phyloP scores from a whole-genome alignment of 345 rosid genomes.

The Eutrema yunnanense region DNA sequence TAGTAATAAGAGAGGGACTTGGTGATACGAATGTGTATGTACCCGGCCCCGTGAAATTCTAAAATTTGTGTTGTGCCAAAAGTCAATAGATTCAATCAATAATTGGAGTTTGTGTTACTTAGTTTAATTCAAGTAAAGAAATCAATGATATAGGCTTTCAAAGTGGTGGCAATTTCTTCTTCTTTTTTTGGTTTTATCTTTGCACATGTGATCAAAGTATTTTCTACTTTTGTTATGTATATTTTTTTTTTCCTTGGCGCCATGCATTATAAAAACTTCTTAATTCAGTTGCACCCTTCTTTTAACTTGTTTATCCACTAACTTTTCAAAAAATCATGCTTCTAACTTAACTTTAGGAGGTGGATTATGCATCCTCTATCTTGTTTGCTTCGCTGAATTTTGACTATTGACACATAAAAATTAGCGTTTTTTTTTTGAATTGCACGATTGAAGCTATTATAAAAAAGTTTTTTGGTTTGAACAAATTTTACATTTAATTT shows the following conservation, averaged over 20 bases:
- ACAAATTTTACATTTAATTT: no score
- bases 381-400: no score
- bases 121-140: conserved; percentile 30
- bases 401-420: neutral
- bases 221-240: neutral
- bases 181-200: conserved; percentile 34
- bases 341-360: conserved; percentile 27
- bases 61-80: neutral
- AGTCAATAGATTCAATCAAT: conserved; percentile 28
- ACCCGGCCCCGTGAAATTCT: neutral
- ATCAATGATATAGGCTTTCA: conserved; percentile 42
- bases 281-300: neutral
- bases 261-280: neutral
- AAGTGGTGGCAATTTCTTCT: conserved; percentile 33
- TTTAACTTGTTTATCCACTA: conserved; percentile 6
- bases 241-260: neutral
- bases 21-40: neutral
- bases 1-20: neutral
- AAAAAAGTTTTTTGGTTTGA: no score
- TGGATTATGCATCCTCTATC: conserved; percentile 35
- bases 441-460: neutral
- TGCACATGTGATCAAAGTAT: conserved; percentile 39
- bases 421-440: neutral
- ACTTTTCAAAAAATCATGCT: conserved; percentile 33
- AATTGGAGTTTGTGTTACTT: conserved; percentile 27